Conservation (phyloP, 768 basidiomycete species). For the Naganishia kalamii region DNA sequence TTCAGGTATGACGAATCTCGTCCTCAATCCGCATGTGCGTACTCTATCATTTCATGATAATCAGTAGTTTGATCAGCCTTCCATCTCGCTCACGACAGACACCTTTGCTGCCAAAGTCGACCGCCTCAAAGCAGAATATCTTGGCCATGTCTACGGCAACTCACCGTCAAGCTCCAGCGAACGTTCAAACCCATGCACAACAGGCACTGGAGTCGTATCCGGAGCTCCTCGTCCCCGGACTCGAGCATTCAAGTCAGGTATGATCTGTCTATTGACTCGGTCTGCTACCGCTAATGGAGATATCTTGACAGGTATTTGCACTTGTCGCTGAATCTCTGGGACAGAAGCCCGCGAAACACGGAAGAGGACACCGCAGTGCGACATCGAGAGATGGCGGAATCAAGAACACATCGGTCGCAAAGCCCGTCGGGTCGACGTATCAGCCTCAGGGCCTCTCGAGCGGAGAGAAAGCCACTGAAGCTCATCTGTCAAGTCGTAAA, state of each 20-base stretch:
- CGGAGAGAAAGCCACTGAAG: not conserved
- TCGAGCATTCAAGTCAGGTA: constrained; percentile 13
- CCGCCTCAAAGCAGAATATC: not conserved
- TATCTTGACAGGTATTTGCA: not conserved
- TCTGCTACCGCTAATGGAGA: not conserved
- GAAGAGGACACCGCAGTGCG: not conserved
- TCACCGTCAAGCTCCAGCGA: not conserved
- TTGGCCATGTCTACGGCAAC: not conserved
- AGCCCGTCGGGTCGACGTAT: not conserved
- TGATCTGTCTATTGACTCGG: not conserved
- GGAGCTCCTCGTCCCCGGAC: constrained; percentile 1
- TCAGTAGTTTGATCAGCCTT: too few relatives aligned
- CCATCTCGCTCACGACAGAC: too few relatives aligned
- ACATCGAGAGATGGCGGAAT: not conserved
- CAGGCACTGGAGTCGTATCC: not conserved
- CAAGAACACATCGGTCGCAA: not conserved
- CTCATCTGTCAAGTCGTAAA: not conserved
- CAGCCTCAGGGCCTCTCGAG: not conserved
- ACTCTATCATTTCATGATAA: too few relatives aligned
- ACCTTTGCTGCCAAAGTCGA: too few relatives aligned
- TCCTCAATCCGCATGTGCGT: too few relatives aligned
- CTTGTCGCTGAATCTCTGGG: constrained; percentile 10
- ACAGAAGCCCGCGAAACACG: not conserved
- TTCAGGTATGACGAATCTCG: too few relatives aligned
- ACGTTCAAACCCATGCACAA: constrained; percentile 1